phyloP scores from a whole-genome alignment of 305 asterid genomes.

The Solanum chacoense region DNA sequence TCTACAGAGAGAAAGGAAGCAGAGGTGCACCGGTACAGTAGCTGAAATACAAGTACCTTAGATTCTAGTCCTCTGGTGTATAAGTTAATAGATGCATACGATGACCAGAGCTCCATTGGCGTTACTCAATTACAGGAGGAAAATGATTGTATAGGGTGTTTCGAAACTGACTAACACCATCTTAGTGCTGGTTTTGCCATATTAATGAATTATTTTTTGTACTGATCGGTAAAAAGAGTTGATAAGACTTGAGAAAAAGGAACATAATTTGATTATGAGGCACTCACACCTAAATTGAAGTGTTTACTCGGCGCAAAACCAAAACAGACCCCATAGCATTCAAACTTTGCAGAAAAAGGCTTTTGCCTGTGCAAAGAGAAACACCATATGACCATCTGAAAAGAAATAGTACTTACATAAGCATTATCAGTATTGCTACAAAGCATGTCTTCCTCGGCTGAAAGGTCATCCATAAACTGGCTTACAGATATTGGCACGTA shows the following conservation, averaged over 20 bases:
- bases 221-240: background rate
- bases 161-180: background rate
- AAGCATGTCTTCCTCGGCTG: conserved; percentile 66
- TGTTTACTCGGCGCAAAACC: background rate
- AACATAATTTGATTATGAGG: background rate
- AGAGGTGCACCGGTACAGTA: background rate
- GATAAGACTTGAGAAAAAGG: background rate
- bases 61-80: background rate
- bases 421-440: conserved; percentile 45
- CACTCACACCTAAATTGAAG: background rate
- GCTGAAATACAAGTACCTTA: background rate
- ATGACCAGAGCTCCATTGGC: background rate
- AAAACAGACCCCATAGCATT: background rate
- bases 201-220: background rate
- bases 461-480: conserved; percentile 92
- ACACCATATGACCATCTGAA: background rate
- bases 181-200: background rate
- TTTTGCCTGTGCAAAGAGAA: background rate
- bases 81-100: background rate
- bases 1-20: background rate
- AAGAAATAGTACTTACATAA: conserved; percentile 44
- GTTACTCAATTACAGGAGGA: background rate
- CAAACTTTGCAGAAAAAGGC: background rate
- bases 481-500: conserved; percentile 78
- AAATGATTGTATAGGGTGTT: background rate